Evolutionary conservation across 1,284 basidiomycete genomes (phyloP), one percentile per base, ranked within the genome.

Genomic region (Ustilago curta): DNA sequence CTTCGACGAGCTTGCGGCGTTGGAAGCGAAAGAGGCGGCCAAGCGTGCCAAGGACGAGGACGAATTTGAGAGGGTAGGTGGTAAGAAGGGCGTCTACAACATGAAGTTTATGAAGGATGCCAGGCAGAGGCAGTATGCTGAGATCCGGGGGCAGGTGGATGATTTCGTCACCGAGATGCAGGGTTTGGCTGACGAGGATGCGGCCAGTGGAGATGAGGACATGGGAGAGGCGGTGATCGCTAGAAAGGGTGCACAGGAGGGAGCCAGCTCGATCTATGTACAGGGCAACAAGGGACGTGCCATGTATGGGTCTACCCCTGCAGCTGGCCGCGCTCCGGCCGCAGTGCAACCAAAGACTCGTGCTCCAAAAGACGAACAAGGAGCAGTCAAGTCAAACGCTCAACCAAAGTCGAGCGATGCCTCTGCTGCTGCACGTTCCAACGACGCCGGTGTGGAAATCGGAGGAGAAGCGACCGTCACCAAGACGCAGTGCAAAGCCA

Each of bases 41-140:
- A 62, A 66, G 21, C 55, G 74, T 3, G 45, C 21, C 2, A 61
- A 54, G 27, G 71, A 76, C 27, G 77, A 78, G 47, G 59, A 59
- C 14, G 72, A 77, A 51, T 59, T 77, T 12, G 71, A 67, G 19
- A 25, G 52, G 0, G 71, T 70, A 0, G 80, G 71, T 25, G 78
- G 76, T 21, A 77, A 77, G 44, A 79, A 74, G 59, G 76, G 78
- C n/a, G 72, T 84, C 0, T 79, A 82, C 54, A 62, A 59, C 18
- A 85, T 85, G 84, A 84, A 85, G 68, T 85, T 85, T 39, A 85
- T 85, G 84, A 74, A 79, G 61, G 83, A 84, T 42, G 84, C 84
- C 0, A 60, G 81, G 32, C 79, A 79, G 23, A 70, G 77, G 18
- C 71, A 81, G 55, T 71, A 70, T 21, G 55, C 61, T 12, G 53